phyloP scores from a whole-genome alignment of 75 land plant genomes.

The Picea glauca region DNA sequence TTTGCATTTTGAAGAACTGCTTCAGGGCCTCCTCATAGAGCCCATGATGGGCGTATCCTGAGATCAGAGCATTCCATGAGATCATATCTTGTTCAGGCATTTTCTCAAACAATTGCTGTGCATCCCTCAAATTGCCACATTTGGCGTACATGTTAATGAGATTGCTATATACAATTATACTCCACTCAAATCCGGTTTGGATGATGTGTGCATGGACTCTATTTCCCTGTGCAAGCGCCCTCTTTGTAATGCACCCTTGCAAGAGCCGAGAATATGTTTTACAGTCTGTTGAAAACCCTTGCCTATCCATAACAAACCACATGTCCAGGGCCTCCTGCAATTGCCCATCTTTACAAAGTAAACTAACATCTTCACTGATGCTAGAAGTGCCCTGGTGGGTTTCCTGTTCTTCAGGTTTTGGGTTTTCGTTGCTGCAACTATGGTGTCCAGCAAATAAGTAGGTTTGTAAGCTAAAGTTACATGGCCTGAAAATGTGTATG shows the following conservation, averaged over 20 bases:
- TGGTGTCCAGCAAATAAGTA: background rate
- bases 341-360: slow-evolving; percentile 3
- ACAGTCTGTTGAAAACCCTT: background rate
- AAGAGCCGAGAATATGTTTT: slow-evolving; percentile 8
- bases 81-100: slow-evolving; percentile 13
- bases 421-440: background rate
- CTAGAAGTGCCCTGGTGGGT: background rate
- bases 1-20: slow-evolving; percentile 8
- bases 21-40: slow-evolving; percentile 2
- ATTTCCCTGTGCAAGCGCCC: slow-evolving; percentile 12
- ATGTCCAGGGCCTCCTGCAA: background rate
- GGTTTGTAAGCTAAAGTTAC: background rate
- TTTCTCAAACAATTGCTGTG: slow-evolving; percentile 5
- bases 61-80: slow-evolving; percentile 17
- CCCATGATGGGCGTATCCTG: slow-evolving; percentile 10
- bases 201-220: slow-evolving; percentile 11
- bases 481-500: background rate
- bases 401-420: background rate
- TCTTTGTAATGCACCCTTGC: slow-evolving; percentile 11
- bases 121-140: slow-evolving; percentile 11
- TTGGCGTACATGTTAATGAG: slow-evolving; percentile 14
- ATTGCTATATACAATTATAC: slow-evolving; percentile 3
- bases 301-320: background rate
- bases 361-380: background rate
- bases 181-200: background rate